phyloP scores from a whole-genome alignment of 2,329 filamentous ascomycete species.

The Penicillium griseofulvum region DNA sequence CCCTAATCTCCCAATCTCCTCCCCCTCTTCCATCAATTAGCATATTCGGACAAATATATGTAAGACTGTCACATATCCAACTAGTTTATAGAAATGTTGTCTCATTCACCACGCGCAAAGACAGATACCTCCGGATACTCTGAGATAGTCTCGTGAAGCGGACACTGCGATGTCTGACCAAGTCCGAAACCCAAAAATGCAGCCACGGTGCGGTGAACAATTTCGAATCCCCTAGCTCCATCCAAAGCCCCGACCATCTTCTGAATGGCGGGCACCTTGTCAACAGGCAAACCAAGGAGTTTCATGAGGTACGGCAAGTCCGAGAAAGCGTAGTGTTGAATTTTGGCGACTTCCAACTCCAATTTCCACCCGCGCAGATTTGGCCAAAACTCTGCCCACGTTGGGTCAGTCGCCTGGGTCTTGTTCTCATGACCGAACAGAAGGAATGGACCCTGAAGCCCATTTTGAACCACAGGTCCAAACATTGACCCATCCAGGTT shows the following conservation, averaged over 20 bases:
- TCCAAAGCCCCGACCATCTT: background rate
- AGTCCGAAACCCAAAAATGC: background rate
- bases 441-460: slow-evolving; percentile 13
- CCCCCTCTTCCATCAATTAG: background rate
- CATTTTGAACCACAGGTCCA: slow-evolving; percentile 13
- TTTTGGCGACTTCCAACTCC: slow-evolving; percentile 15
- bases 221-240: background rate
- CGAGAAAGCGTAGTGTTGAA: slow-evolving; percentile 18
- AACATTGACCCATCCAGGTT: slow-evolving; percentile 20
- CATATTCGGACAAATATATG: no score
- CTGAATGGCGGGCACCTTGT: background rate
- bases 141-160: background rate
- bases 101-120: background rate
- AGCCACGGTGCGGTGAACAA: background rate
- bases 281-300: background rate
- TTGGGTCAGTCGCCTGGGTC: slow-evolving; percentile 14
- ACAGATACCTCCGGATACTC: background rate
- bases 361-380: slow-evolving; percentile 15
- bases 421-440: slow-evolving; percentile 16
- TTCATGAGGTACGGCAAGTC: slow-evolving; percentile 25
- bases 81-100: background rate
- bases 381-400: slow-evolving; percentile 13
- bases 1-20: background rate
- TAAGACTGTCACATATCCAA: background rate
- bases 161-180: background rate